Conservation (phyloP, 148 eudicot genomes). For the Vaccinium myrtillus region DNA sequence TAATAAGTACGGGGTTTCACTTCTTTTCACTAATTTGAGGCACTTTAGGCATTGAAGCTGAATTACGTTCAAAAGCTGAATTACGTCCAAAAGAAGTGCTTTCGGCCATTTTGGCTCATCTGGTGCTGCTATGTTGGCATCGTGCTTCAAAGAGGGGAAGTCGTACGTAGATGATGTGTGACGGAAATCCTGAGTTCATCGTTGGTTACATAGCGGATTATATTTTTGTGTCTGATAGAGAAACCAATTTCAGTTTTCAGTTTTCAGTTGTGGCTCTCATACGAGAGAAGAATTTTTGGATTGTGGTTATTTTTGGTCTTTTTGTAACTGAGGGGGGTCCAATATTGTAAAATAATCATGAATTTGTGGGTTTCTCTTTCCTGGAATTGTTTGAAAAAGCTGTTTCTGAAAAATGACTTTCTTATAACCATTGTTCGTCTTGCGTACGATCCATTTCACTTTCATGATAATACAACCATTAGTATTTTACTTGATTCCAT, state of each 20-base stretch:
- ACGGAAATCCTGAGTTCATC: background rate
- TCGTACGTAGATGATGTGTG: background rate
- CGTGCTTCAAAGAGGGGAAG: background rate
- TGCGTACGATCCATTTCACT: no score
- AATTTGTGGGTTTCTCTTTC: no score
- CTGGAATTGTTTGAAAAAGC: no score
- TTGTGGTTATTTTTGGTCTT: background rate
- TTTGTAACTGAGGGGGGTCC: background rate
- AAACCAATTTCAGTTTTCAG: background rate
- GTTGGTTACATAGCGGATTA: background rate
- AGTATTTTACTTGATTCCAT: no score
- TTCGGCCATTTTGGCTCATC: background rate
- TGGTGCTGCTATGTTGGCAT: background rate
- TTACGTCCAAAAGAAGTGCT: background rate
- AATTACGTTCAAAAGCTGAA: conserved; percentile 10
- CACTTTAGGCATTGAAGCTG: conserved; percentile 74
- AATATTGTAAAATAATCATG: no score
- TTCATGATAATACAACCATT: no score
- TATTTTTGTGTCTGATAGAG: background rate
- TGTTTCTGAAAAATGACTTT: no score
- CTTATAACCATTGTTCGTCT: no score
- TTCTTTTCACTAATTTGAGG: conserved; percentile 75
- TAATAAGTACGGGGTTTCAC: conserved; percentile 83
- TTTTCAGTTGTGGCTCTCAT: background rate
- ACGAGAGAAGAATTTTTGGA: background rate